These are phyloP conservation scores for Chloris gayana DNA, from an alignment of 176 grass and related monocot genomes.

Conservation along the genomic window DNA sequence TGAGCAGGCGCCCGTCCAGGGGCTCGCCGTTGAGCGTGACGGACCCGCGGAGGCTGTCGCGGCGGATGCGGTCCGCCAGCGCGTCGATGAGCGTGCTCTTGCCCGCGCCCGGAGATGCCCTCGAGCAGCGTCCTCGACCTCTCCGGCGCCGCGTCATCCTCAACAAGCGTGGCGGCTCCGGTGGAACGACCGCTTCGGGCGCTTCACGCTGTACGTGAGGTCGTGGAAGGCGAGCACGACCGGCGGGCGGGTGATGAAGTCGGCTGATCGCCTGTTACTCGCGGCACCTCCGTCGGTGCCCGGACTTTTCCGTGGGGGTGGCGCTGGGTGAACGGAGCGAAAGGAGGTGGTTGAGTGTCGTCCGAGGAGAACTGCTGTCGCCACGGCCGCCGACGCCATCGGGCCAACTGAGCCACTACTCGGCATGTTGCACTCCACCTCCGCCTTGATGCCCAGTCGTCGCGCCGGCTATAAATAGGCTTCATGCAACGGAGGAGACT, in stretches of 20 bases:
- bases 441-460: neutral
- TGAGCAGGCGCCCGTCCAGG: slow-evolving; percentile 48
- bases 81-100: slow-evolving; percentile 88
- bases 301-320: slow-evolving; percentile 8
- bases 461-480: neutral
- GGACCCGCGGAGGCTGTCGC: slow-evolving; percentile 58
- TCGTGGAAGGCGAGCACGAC: slow-evolving; percentile 65
- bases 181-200: slow-evolving; percentile 4
- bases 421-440: neutral
- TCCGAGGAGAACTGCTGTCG: neutral
- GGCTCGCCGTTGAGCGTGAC: slow-evolving; percentile 62
- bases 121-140: slow-evolving; percentile 53
- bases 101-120: slow-evolving; percentile 70
- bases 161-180: neutral
- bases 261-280: neutral
- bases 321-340: neutral
- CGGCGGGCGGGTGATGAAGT: neutral
- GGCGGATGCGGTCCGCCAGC: slow-evolving; percentile 60
- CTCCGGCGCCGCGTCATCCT: neutral
- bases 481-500: neutral
- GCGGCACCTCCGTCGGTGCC: neutral
- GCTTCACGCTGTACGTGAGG: slow-evolving; percentile 61
- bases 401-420: slow-evolving; percentile 20
- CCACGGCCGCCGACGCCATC: neutral
- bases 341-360: neutral